phyloP scores from a whole-genome alignment of 768 basidiomycete species.

The Tremella yokohamensis region DNA sequence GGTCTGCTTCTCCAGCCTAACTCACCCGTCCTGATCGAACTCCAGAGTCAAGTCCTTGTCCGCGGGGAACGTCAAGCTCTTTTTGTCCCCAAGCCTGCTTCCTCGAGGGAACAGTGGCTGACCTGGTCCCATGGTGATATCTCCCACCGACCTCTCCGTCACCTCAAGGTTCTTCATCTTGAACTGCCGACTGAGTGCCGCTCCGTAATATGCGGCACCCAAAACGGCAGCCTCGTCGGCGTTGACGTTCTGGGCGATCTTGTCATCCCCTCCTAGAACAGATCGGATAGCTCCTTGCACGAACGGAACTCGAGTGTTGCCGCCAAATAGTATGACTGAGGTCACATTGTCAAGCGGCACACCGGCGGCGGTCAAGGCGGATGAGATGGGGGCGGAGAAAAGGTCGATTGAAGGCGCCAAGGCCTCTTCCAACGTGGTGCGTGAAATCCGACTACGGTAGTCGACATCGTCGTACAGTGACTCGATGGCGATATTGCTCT shows the following conservation, averaged over 20 bases:
- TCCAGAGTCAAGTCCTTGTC: conserved; percentile 76
- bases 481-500: conserved; percentile 74
- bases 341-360: conserved; percentile 29
- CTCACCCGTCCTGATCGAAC: conserved; percentile 51
- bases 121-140: conserved; percentile 57
- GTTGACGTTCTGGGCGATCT: conserved; percentile 91
- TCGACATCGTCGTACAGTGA: conserved; percentile 86
- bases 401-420: conserved; percentile 15
- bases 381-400: conserved; percentile 31
- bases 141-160: conserved; percentile 66
- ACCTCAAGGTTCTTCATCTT: conserved; percentile 92
- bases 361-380: conserved; percentile 24
- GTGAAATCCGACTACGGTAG: conserved; percentile 71
- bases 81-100: conserved; percentile 73
- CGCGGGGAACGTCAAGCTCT: conserved; percentile 79
- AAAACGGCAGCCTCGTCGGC: conserved; percentile 94
- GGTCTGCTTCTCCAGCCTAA: conserved; percentile 9
- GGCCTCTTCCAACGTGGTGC: conserved; percentile 71
- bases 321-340: conserved; percentile 90
- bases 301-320: conserved; percentile 84
- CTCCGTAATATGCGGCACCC: conserved; percentile 88
- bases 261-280: conserved; percentile 75
- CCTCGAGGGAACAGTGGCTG: conserved; percentile 65
- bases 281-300: conserved; percentile 75
- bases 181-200: conserved; percentile 80